Conservation (phyloP, 1,139 yeast genomes). For the Kurtzmaniella quercitrusa region DNA sequence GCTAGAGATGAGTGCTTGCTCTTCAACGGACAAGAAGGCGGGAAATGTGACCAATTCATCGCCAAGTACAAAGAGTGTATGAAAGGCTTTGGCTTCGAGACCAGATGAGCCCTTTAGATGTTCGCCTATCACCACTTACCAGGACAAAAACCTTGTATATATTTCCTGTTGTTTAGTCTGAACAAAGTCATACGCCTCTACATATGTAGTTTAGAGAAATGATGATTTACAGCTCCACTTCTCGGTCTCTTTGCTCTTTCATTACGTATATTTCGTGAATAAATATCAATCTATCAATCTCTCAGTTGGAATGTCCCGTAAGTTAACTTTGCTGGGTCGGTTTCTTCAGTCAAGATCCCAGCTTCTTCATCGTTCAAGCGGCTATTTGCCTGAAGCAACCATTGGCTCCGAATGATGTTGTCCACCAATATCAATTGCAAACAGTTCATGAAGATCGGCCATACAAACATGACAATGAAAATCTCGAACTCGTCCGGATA, state of each 20-base stretch:
- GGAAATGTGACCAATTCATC: slow-evolving; percentile 73
- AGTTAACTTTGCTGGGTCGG: not conserved
- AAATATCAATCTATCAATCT: not conserved
- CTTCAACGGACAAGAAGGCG: slow-evolving; percentile 77
- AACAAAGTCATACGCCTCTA: not conserved
- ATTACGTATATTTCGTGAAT: slow-evolving; percentile 2
- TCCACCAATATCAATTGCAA: slow-evolving; percentile 85
- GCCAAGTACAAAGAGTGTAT: slow-evolving; percentile 76
- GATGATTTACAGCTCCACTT: too few species aligned
- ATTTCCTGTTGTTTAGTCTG: not conserved
- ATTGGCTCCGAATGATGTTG: slow-evolving; percentile 66
- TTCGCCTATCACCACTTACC: too few species aligned
- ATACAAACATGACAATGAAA: slow-evolving; percentile 78
- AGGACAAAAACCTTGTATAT: not conserved
- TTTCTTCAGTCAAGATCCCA: not conserved
- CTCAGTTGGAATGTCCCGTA: slow-evolving; percentile 3
- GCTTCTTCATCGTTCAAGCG: slow-evolving; percentile 14
- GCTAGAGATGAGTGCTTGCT: slow-evolving; percentile 83
- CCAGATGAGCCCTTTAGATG: slow-evolving; percentile 7
- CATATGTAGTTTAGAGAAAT: not conserved
- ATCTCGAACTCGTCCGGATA: slow-evolving; percentile 77
- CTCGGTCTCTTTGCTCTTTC: not conserved
- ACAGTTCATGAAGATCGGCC: slow-evolving; percentile 77
- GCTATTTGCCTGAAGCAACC: slow-evolving; percentile 21
- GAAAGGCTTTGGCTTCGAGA: slow-evolving; percentile 83